Conservation (phyloP, 768 basidiomycete genomes). For the Lentinula sp. region DNA sequence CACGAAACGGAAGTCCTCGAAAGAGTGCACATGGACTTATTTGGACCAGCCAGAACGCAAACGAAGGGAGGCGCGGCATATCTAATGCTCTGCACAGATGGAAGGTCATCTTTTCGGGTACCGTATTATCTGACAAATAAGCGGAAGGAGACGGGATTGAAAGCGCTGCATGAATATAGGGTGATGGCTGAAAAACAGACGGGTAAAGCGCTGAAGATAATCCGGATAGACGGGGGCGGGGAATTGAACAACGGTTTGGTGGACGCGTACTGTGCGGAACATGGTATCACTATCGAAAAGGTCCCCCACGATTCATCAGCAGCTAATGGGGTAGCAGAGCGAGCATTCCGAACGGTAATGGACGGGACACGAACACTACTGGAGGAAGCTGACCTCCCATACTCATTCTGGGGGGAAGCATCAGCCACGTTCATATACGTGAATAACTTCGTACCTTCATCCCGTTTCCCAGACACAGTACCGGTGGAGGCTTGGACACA, state of each 20-base stretch:
- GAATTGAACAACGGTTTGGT: too few species aligned
- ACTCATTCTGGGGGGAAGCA: background rate
- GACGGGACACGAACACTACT: constrained; percentile 9
- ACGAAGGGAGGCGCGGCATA: constrained; percentile 14
- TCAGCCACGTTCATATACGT: background rate
- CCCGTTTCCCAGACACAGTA: background rate
- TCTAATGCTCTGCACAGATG: constrained; percentile 19
- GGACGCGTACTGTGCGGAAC: too few species aligned
- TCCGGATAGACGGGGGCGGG: too few species aligned
- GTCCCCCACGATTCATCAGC: too few species aligned
- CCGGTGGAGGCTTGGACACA: background rate
- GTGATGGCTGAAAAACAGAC: too few species aligned
- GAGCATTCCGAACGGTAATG: constrained; percentile 13
- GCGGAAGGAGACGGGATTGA: constrained; percentile 7
- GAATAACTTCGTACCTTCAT: background rate
- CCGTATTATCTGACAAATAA: constrained; percentile 19
- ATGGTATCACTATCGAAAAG: too few species aligned
- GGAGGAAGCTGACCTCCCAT: background rate
- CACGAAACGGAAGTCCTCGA: constrained; percentile 13
- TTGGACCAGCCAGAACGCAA: constrained; percentile 13
- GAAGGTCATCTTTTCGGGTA: constrained; percentile 9
- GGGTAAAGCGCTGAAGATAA: too few species aligned
- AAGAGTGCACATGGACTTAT: constrained; percentile 18
- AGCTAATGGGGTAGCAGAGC: constrained; percentile 21
- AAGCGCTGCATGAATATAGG: background rate